Conservation (phyloP, 2,329 filamentous ascomycete species). For the Xylariaceae sp. region DNA sequence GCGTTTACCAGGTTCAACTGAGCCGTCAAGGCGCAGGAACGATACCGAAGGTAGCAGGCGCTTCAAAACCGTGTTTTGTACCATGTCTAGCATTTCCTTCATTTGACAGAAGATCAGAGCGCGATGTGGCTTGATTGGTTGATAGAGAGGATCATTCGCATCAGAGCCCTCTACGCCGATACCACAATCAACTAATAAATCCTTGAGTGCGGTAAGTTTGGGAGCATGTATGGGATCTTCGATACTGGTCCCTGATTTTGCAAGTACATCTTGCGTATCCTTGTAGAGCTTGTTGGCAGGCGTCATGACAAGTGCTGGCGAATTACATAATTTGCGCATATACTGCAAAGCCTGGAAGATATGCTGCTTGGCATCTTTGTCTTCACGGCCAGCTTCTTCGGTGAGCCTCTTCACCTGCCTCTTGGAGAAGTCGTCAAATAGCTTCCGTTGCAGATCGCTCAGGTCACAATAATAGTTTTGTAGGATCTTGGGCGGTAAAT, state of each 20-base stretch:
- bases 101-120: conserved; percentile 98
- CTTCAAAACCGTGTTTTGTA: conserved; percentile 88
- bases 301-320: conserved; percentile 92
- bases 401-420: conserved; percentile 87
- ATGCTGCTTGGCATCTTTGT: conserved; percentile 93
- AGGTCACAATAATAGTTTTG: conserved; percentile 99
- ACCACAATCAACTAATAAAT: conserved; percentile 95
- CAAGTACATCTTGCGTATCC: conserved; percentile 76
- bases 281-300: conserved; percentile 88
- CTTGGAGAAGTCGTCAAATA: conserved; percentile 95
- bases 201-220: conserved; percentile 84
- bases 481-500: conserved; percentile 94
- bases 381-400: conserved; percentile 75
- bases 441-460: conserved; percentile 86
- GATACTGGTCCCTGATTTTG: conserved; percentile 73
- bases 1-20: conserved; percentile 85
- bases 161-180: conserved; percentile 75
- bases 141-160: conserved; percentile 56
- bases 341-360: conserved; percentile 99
- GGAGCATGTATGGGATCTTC: conserved; percentile 86
- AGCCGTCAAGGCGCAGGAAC: conserved; percentile 88
- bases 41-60: conserved; percentile 89
- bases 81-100: conserved; percentile 99
- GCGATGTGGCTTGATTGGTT: conserved; percentile 92
- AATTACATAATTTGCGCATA: conserved; percentile 99